A percentile compares a stretch with the other conserved stretches of the same genome.
phyloP scores from a whole-genome alignment of 164 flowering plant species.

The Tinospora cordifolia region DNA sequence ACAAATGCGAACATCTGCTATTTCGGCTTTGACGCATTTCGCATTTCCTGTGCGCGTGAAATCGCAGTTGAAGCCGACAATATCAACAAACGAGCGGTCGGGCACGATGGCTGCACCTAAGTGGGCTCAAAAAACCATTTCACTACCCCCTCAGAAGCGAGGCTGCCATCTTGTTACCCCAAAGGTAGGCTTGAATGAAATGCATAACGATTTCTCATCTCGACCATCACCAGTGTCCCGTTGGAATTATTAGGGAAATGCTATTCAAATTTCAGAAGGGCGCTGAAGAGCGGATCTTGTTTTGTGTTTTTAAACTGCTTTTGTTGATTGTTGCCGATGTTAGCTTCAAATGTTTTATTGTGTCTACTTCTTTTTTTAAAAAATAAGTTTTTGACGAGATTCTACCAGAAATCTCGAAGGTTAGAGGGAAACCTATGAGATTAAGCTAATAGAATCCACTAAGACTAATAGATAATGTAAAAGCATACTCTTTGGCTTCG shows the following conservation, averaged over 20 bases:
- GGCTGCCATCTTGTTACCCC: constrained; percentile 93
- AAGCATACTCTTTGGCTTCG: no score
- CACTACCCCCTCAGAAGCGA: constrained; percentile 59
- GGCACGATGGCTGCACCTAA: constrained; percentile 57
- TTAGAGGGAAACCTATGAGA: no score
- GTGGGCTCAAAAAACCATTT: constrained; percentile 92
- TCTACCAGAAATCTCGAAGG: no score
- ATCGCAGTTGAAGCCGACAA: constrained; percentile 22
- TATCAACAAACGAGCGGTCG: background rate
- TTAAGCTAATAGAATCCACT: no score
- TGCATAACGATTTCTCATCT: background rate
- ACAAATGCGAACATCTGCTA: constrained; percentile 8
- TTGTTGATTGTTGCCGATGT: no score
- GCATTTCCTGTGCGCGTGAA: constrained; percentile 11
- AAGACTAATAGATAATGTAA: no score
- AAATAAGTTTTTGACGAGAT: no score
- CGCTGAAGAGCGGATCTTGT: no score
- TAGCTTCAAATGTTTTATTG: no score
- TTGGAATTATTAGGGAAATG: background rate
- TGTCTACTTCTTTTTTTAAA: no score
- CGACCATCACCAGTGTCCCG: background rate
- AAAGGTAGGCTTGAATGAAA: constrained; percentile 33
- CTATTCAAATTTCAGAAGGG: no score
- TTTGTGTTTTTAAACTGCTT: no score
- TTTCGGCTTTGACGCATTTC: constrained; percentile 9